A percentile compares a stretch with the other conserved stretches of the same genome.
Conservation (phyloP, 2,329 filamentous ascomycete genomes). For the Trichoderma arundinaceum region DNA sequence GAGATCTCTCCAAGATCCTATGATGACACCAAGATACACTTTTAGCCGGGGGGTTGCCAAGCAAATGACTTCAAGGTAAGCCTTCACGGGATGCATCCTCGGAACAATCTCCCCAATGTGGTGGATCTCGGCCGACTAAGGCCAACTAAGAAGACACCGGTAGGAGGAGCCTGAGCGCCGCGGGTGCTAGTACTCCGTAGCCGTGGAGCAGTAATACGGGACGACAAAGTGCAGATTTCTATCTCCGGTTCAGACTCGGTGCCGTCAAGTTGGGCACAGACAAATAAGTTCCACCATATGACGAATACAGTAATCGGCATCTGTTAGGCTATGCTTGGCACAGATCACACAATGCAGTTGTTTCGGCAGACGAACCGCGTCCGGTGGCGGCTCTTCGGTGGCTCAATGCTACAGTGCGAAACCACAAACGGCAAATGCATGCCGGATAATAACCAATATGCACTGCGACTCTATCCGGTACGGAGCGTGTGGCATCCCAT, state of each 20-base stretch:
- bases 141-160: background rate
- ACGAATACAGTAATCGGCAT: background rate
- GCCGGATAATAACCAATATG: conserved; percentile 1
- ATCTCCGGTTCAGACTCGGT: conserved; percentile 14
- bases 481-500: background rate
- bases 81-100: background rate
- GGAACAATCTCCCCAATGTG: background rate
- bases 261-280: conserved; percentile 1
- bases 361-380: background rate
- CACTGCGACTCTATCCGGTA: background rate
- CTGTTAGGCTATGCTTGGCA: background rate
- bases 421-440: background rate
- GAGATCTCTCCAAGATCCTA: conserved; percentile 6
- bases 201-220: background rate
- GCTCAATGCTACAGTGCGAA: conserved; percentile 16
- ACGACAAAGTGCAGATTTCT: conserved; percentile 5
- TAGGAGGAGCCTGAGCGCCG: background rate
- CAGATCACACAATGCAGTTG: background rate
- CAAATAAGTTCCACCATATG: conserved; percentile 10
- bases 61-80: background rate
- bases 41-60: background rate
- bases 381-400: background rate
- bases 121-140: conserved; percentile 8
- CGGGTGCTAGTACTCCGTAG: background rate
- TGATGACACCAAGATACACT: conserved; percentile 1